phyloP scores from a whole-genome alignment of 2,329 filamentous ascomycete genomes.

The Colletotrichum paranaense region DNA sequence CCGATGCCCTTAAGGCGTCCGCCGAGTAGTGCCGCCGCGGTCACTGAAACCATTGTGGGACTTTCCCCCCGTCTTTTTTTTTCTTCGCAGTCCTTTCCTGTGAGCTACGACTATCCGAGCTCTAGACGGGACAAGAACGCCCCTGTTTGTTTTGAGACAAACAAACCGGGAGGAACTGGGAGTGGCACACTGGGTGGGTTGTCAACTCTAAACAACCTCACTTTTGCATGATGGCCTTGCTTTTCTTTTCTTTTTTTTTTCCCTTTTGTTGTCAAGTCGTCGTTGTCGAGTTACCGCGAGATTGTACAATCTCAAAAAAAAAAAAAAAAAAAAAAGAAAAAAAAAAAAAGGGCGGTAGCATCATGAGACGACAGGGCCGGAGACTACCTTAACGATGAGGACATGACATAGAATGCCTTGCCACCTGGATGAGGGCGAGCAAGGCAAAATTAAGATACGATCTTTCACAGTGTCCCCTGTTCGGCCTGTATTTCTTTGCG shows the following conservation, averaged over 20 bases:
- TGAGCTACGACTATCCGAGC: not conserved
- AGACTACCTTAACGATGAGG: slow-evolving; percentile 9
- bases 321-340: slow-evolving; percentile 11
- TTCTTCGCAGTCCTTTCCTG: not conserved
- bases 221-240: slow-evolving; percentile 14
- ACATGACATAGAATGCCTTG: slow-evolving; percentile 19
- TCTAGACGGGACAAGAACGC: not conserved
- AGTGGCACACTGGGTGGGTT: not conserved
- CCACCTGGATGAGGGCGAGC: slow-evolving; percentile 3
- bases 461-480: not conserved
- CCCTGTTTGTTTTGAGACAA: not conserved
- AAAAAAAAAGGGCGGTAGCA: not conserved
- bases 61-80: not conserved
- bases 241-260: not conserved
- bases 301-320: not conserved
- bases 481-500: not conserved
- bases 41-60: not conserved
- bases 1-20: slow-evolving; percentile 8
- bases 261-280: not conserved
- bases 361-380: not conserved
- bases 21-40: slow-evolving; percentile 11
- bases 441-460: not conserved
- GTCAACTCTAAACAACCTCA: not conserved
- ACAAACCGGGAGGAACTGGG: not conserved
- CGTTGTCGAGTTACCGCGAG: slow-evolving; percentile 5